phyloP scores from a whole-genome alignment of 176 grass and related monocot genomes.

The Otatea glauca region DNA sequence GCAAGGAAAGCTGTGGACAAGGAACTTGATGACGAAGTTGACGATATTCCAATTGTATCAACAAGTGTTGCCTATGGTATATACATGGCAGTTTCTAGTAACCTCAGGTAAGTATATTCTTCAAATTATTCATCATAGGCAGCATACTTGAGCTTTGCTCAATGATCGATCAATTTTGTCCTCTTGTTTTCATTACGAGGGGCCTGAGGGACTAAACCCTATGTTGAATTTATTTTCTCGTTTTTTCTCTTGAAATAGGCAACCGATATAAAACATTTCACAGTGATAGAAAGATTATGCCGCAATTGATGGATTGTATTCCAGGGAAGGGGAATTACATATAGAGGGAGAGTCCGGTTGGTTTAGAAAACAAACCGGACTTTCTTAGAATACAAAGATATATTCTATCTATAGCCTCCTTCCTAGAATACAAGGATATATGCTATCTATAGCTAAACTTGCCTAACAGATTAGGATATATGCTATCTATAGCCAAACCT shows the following conservation, averaged over 20 bases:
- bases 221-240: background rate
- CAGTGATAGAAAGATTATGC: too few species aligned
- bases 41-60: slow-evolving; percentile 67
- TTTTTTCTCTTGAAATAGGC: background rate
- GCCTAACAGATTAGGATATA: too few species aligned
- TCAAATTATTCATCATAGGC: background rate
- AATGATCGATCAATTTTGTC: background rate
- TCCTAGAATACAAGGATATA: too few species aligned
- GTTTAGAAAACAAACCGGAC: too few species aligned
- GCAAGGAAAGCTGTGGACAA: slow-evolving; percentile 66
- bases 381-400: too few species aligned
- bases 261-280: background rate
- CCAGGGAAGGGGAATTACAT: too few species aligned
- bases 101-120: slow-evolving; percentile 65
- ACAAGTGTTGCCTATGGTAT: slow-evolving; percentile 79
- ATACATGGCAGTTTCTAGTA: slow-evolving; percentile 90
- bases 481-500: too few species aligned
- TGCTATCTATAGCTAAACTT: too few species aligned
- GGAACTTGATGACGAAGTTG: slow-evolving; percentile 47
- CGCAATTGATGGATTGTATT: too few species aligned
- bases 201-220: background rate
- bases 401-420: too few species aligned
- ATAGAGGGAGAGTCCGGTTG: too few species aligned
- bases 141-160: background rate
- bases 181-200: background rate